Conservation (phyloP, 352 stramenopile species). For the Phytophthora pisi region DNA sequence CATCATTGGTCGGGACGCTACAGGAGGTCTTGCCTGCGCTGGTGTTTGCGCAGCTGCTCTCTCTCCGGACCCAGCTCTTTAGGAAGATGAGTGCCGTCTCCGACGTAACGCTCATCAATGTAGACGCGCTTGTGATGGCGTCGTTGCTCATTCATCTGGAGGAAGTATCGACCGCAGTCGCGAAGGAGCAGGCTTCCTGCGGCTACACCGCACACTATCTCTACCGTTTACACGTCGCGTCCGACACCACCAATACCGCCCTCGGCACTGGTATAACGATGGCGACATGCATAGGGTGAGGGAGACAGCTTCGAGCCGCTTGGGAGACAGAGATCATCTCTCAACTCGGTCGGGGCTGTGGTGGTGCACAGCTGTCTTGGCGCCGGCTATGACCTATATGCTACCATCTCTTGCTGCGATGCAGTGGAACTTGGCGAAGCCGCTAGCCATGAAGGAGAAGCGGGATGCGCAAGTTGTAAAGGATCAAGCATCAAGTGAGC, state of each 20-base stretch:
- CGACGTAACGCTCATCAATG: background rate
- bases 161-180: background rate
- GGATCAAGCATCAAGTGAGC: background rate
- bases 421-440: background rate
- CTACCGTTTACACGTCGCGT: background rate
- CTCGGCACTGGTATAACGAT: background rate
- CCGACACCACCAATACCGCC: background rate
- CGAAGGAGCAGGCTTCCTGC: background rate
- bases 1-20: constrained; percentile 1
- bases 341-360: background rate
- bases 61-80: background rate
- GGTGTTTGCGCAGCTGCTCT: constrained; percentile 11
- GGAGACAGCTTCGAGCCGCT: background rate
- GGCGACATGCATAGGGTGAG: background rate
- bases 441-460: background rate
- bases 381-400: background rate
- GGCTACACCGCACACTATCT: background rate
- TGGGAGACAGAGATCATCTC: background rate
- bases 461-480: background rate
- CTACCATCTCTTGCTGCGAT: background rate
- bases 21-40: background rate
- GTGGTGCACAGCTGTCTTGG: background rate
- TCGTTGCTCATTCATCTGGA: background rate
- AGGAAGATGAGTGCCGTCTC: background rate
- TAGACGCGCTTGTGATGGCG: background rate